phyloP scores from a whole-genome alignment of 139 green algal genomes.

The Chlorella ohadii region DNA sequence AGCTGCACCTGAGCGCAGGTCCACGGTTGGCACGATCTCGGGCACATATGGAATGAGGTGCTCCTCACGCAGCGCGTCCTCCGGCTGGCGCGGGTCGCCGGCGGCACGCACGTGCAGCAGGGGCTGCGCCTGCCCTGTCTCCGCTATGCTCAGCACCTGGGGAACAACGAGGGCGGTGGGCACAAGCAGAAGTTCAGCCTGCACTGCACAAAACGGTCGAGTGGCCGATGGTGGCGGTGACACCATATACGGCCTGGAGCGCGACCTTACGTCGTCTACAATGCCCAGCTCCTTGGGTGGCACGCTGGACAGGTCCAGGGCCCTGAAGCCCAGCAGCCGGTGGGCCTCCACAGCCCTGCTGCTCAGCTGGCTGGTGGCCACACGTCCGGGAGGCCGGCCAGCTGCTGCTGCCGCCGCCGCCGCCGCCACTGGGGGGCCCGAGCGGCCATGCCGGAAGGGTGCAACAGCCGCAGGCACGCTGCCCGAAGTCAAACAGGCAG shows the following conservation, averaged over 20 bases:
- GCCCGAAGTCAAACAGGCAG: no score
- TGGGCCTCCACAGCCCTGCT: background rate
- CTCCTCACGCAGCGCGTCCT: slow-evolving; percentile 13
- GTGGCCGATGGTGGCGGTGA: no score
- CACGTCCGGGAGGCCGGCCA: background rate
- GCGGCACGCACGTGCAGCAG: slow-evolving; percentile 11
- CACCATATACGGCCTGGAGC: no score
- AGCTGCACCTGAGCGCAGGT: background rate
- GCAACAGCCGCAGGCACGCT: no score
- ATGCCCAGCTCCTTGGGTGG: background rate
- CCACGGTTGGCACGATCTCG: slow-evolving; percentile 16
- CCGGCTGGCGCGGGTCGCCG: background rate
- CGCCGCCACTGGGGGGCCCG: background rate
- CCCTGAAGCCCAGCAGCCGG: slow-evolving; percentile 1
- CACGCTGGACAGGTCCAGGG: background rate
- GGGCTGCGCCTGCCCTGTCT: slow-evolving; percentile 23
- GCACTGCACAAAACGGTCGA: no score
- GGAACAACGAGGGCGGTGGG: background rate
- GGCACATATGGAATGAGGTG: slow-evolving; percentile 33
- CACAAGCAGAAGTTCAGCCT: background rate
- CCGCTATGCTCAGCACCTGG: slow-evolving; percentile 21
- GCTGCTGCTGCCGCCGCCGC: background rate
- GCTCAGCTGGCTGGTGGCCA: background rate
- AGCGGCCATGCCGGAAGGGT: no score
- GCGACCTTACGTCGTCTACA: background rate